These are phyloP conservation scores for Trametes versicolor DNA, from an alignment of 1,284 basidiomycete species.

Conservation along the genomic window DNA sequence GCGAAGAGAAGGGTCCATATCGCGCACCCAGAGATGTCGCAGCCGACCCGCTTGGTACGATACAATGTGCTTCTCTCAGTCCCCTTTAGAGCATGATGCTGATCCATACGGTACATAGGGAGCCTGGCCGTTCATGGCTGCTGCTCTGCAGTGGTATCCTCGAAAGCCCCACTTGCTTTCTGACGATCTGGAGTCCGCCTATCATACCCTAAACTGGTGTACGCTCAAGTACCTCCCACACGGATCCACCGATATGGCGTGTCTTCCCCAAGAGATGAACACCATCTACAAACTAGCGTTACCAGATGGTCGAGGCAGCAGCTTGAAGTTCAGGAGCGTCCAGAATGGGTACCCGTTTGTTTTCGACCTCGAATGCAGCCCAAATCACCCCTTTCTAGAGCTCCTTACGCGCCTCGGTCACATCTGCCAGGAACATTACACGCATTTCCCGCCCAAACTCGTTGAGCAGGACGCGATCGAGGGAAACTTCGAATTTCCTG, in stretches of 20 bases:
- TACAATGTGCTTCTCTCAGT: not conserved
- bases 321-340: not conserved
- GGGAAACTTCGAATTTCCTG: not conserved
- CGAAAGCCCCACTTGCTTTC: conserved; percentile 19
- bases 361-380: not conserved
- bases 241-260: not conserved
- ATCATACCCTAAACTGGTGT: conserved; percentile 15
- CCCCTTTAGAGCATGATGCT: not conserved
- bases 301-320: not conserved
- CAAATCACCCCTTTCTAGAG: not conserved
- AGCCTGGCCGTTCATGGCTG: not conserved
- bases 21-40: not conserved
- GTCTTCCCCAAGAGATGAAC: not conserved
- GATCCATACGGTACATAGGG: not conserved
- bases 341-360: not conserved
- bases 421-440: not conserved
- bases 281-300: no score
- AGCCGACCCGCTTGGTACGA: not conserved
- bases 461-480: not conserved
- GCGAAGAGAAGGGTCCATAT: not conserved
- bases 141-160: not conserved
- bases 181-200: conserved; percentile 30
- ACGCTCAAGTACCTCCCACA: conserved; percentile 1
- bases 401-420: not conserved
- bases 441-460: not conserved